A percentile compares a stretch with the other conserved stretches of the same genome.
phyloP scores from a whole-genome alignment of 208 protist species.

The Trypanosoma boissoni region DNA sequence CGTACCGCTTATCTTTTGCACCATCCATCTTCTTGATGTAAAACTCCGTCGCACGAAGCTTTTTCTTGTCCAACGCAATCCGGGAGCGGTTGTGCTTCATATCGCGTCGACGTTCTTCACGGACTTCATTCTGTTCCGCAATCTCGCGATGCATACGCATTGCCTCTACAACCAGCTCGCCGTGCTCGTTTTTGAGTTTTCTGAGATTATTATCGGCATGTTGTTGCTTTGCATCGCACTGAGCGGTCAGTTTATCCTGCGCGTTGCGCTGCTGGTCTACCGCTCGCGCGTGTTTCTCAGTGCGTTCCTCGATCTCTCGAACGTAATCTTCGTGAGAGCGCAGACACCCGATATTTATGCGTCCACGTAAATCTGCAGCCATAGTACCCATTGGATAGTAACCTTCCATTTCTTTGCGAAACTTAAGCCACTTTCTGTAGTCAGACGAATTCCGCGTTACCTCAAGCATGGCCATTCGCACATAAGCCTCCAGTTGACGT shows the following conservation, averaged over 20 bases:
- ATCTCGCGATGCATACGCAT: slow-evolving; percentile 9
- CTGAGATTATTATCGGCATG: slow-evolving; percentile 12
- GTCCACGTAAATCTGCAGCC: slow-evolving; percentile 19
- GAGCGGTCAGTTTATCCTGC: slow-evolving; percentile 1
- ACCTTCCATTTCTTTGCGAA: slow-evolving; percentile 29
- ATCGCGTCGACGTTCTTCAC: slow-evolving; percentile 16
- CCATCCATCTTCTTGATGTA: slow-evolving; percentile 7
- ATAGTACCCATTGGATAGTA: slow-evolving; percentile 25
- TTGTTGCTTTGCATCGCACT: slow-evolving; percentile 14
- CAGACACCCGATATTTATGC: slow-evolving; percentile 13
- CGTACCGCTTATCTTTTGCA: slow-evolving; percentile 22
- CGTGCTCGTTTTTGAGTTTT: slow-evolving; percentile 10
- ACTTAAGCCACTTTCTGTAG: slow-evolving; percentile 27
- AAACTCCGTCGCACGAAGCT: slow-evolving; percentile 12
- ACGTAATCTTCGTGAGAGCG: slow-evolving; percentile 26
- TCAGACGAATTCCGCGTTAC: slow-evolving; percentile 13
- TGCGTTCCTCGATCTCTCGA: slow-evolving; percentile 9
- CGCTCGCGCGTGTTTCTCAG: not conserved
- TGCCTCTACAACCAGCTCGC: slow-evolving; percentile 16
- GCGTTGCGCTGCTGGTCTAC: not conserved
- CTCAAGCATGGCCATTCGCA: slow-evolving; percentile 27
- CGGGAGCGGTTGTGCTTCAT: slow-evolving; percentile 15
- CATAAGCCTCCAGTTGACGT: slow-evolving; percentile 18
- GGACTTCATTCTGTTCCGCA: slow-evolving; percentile 16
- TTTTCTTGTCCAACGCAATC: slow-evolving; percentile 9